phyloP scores from a whole-genome alignment of 1,284 basidiomycete species.

The Psilocybe mexicana region DNA sequence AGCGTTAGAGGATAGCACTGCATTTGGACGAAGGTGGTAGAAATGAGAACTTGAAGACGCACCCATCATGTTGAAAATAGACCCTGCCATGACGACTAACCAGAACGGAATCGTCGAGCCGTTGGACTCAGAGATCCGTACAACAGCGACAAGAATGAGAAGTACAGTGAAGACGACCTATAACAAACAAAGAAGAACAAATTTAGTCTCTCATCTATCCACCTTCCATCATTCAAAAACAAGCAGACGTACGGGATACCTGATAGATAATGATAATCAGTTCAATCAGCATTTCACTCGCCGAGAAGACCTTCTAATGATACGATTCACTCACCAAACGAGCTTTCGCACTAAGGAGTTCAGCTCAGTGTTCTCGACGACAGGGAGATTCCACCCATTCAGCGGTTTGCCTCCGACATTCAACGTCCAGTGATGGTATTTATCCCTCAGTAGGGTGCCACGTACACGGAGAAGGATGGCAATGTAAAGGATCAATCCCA shows the following conservation, averaged over 20 bases:
- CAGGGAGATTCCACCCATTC: slow-evolving; percentile 28
- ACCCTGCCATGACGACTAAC: slow-evolving; percentile 29
- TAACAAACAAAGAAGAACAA: background rate
- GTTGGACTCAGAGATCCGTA: slow-evolving; percentile 33
- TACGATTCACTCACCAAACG: slow-evolving; percentile 28
- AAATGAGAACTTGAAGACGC: background rate
- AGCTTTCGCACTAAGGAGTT: slow-evolving; percentile 27
- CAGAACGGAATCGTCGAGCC: slow-evolving; percentile 33
- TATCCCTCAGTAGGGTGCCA: slow-evolving; percentile 30
- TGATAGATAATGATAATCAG: background rate
- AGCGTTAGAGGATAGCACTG: background rate
- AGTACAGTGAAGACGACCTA: slow-evolving; percentile 36
- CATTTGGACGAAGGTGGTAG: too few relatives aligned
- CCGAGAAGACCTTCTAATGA: background rate
- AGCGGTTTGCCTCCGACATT: slow-evolving; percentile 22
- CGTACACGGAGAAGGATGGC: slow-evolving; percentile 35
- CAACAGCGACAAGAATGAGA: slow-evolving; percentile 35
- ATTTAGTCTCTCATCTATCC: background rate
- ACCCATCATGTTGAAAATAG: slow-evolving; percentile 39
- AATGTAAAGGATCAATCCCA: slow-evolving; percentile 32
- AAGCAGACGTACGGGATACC: slow-evolving; percentile 18
- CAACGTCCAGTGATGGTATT: slow-evolving; percentile 28
- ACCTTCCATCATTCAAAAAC: background rate
- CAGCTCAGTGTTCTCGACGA: slow-evolving; percentile 28
- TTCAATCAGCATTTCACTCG: background rate